Evolutionary conservation across 257 asterid species (phyloP).

Genomic region (Fraxinus americana): DNA sequence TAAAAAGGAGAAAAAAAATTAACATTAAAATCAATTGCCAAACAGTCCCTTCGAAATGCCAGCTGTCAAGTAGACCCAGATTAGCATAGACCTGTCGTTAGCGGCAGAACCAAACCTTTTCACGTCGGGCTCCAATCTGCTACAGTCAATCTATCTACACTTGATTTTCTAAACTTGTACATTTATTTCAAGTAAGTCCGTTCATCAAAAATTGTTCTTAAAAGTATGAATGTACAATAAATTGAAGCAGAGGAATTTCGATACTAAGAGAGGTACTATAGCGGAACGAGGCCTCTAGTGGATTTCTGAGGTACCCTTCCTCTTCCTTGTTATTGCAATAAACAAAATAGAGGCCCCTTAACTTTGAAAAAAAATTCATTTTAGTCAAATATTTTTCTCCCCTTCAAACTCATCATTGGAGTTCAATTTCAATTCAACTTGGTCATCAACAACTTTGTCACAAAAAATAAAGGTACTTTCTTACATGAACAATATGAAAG

Average conservation of each 20-base stretch:
- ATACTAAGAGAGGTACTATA: too few species aligned
- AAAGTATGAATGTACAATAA: conserved; percentile 22
- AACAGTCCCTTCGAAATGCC: conserved; percentile 20
- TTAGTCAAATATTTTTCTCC: neutral
- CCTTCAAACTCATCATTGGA: neutral
- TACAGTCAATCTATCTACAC: conserved; percentile 16
- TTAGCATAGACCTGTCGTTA: conserved; percentile 38
- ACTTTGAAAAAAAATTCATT: neutral
- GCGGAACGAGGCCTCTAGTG: conserved; percentile 32
- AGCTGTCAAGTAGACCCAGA: conserved; percentile 41
- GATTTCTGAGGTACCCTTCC: conserved; percentile 25
- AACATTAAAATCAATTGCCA: neutral
- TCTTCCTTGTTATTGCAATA: conserved; percentile 27
- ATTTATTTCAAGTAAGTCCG: neutral
- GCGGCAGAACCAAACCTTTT: conserved; percentile 45
- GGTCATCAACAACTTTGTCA: neutral
- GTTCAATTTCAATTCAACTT: neutral
- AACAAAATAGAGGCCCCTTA: conserved; percentile 7
- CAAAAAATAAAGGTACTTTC: neutral
- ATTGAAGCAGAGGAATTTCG: conserved; percentile 12
- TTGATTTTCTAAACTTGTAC: neutral
- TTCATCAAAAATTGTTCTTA: neutral
- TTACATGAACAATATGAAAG: neutral
- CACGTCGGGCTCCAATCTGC: conserved; percentile 12
- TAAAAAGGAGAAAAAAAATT: too few species aligned